Base-by-base conservation (phyloP, 2,329 filamentous ascomycete genomes). In the Sclerotinia borealis region DNA sequence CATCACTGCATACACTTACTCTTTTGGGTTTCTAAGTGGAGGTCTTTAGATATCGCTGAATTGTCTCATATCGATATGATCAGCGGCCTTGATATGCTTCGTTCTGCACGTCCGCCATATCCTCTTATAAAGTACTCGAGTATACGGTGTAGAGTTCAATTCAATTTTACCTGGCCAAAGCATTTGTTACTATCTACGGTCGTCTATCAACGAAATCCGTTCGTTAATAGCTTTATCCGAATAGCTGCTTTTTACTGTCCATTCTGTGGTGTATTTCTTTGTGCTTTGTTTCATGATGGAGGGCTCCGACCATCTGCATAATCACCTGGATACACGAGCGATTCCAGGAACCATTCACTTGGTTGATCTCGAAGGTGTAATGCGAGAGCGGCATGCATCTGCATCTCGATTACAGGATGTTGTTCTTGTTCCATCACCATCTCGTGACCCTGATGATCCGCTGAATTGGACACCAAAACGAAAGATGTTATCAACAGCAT, bases 401-500 rank as follows among this genome's bases (percentile, higher is more conserved):
- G 65, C 63, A 50, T 63, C 69, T n/a, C 67, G 69, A 13, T 48
- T 68, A 25, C 64, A 72, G 45, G 73, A 73, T 59, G 68, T 75
- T 37, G 71, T 74, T 17, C 70, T 75, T 19, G 66, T 75, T 15
- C 74, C 73, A 15, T 64, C 69, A 17, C 76, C 76, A 3, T 74
- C 70, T 36, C 61, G 69, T 11, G 75, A 77, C 62, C 75, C 75
- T 13, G 73, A 78, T 37, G 76, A 78, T 64, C 76, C 76, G 1
- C 64, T 78, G 22, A 78, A 78, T 52, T 77, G 76, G 76, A 71
- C 68, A 8, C 67, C 67, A 5, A 65, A 66, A 5, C 73, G 76
- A 11, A 78, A 77, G 64, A 59, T 71, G 31, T 59, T 74, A 31
- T 68, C 74, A 1, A 63, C 71, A 9, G 64, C 65, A 36, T 70